A percentile compares a stretch with the other conserved stretches of the same genome.
These are phyloP conservation scores for Pseudogymnoascus sp. DNA, from an alignment of 2,329 filamentous ascomycete species.

Conservation along the genomic window DNA sequence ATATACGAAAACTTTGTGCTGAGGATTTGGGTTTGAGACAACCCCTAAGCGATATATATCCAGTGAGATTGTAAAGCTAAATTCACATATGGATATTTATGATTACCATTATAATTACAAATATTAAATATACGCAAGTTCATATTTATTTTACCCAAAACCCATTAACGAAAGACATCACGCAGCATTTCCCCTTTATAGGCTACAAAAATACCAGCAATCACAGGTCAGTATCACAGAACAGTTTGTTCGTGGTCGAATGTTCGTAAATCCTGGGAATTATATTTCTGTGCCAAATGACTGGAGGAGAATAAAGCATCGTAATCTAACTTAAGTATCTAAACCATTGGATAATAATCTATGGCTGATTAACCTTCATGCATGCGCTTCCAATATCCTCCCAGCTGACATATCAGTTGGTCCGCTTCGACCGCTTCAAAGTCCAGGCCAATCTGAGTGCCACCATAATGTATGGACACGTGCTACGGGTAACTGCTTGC, in stretches of 20 bases:
- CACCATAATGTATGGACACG: constrained; percentile 7
- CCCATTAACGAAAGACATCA: not conserved
- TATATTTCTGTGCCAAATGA: constrained; percentile 7
- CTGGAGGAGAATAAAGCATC: constrained; percentile 6
- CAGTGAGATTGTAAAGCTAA: not conserved
- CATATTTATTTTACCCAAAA: not conserved
- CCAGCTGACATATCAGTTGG: constrained; percentile 3
- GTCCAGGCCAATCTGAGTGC: constrained; percentile 5
- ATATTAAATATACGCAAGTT: not conserved
- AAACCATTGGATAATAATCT: constrained; percentile 6
- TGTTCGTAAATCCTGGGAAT: not conserved
- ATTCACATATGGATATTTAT: not conserved
- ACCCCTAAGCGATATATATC: not conserved
- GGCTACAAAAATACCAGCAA: not conserved
- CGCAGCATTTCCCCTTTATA: not conserved
- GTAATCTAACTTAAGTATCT: constrained; percentile 9
- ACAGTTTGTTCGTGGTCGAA: not conserved
- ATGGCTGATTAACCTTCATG: constrained; percentile 8
- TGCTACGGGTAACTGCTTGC: constrained; percentile 3
- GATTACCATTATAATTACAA: not conserved
- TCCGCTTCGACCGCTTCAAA: not conserved
- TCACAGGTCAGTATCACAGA: not conserved
- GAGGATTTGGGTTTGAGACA: not conserved
- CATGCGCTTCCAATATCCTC: constrained; percentile 7
- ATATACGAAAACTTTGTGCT: no score